Evolutionary conservation across 345 rosid genomes (phyloP).

Genomic region (Punica granatum): DNA sequence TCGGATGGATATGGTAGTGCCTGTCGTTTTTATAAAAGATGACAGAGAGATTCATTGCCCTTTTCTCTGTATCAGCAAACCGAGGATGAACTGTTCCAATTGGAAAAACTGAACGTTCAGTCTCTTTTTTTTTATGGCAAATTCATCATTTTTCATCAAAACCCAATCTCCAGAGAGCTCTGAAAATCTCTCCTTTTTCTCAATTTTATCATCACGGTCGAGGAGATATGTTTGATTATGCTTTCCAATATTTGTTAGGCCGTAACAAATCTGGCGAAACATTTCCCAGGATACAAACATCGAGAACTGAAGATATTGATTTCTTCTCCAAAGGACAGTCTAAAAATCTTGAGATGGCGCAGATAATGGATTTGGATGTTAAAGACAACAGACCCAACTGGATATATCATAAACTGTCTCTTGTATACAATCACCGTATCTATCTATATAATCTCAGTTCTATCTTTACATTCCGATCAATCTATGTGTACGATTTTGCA

Average conservation of each 20-base stretch:
- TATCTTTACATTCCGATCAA: neutral
- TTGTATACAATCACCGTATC: neutral
- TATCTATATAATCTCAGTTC: neutral
- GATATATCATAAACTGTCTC: too few species aligned
- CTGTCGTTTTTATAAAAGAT: neutral
- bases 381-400: too few species aligned
- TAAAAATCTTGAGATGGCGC: too few species aligned
- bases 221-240: neutral
- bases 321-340: too few species aligned
- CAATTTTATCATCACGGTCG: neutral
- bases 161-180: too few species aligned
- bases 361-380: too few species aligned
- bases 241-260: too few species aligned
- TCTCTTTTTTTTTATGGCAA: neutral
- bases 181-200: neutral
- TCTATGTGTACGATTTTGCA: neutral
- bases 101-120: neutral
- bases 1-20: neutral
- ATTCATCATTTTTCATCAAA: neutral
- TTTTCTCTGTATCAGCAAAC: neutral
- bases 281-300: too few species aligned
- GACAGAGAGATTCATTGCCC: neutral
- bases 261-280: too few species aligned
- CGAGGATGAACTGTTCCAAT: neutral
- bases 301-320: too few species aligned